Percentiles rank a stretch among this genome's conserved stretches.
These are phyloP conservation scores for Penicillium fuscoglaucum DNA, from an alignment of 2,329 filamentous ascomycete genomes.

Conservation along the genomic window DNA sequence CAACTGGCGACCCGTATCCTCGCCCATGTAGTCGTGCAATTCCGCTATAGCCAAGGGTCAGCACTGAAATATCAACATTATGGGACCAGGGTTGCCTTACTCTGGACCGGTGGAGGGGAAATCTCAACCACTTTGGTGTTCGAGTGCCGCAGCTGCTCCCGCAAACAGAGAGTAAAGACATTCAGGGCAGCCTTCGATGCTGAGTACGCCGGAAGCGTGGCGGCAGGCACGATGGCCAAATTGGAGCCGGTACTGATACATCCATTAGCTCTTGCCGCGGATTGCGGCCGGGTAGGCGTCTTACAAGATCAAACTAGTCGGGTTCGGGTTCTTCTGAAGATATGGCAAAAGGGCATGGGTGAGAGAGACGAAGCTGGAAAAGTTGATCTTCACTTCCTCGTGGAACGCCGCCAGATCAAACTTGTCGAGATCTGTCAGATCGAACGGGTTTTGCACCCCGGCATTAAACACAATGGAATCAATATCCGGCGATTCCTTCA, in stretches of 20 bases:
- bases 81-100: conserved; percentile 18
- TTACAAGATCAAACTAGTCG: conserved; percentile 34
- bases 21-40: conserved; percentile 51
- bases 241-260: background rate
- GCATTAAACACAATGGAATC: background rate
- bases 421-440: background rate
- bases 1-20: conserved; percentile 43
- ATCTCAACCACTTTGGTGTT: conserved; percentile 51
- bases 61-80: background rate
- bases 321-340: conserved; percentile 36
- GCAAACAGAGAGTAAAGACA: conserved; percentile 47
- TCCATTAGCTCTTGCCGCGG: background rate
- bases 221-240: background rate
- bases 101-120: conserved; percentile 46
- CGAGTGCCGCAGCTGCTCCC: conserved; percentile 43
- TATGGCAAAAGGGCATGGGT: conserved; percentile 50
- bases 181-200: conserved; percentile 53
- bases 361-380: conserved; percentile 48
- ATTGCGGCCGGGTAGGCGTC: background rate
- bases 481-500: background rate
- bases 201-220: background rate
- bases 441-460: background rate
- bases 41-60: conserved; percentile 41
- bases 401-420: conserved; percentile 45
- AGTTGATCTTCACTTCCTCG: conserved; percentile 51